phyloP scores from a whole-genome alignment of 306 rosid genomes.

The Glycine latifolia region DNA sequence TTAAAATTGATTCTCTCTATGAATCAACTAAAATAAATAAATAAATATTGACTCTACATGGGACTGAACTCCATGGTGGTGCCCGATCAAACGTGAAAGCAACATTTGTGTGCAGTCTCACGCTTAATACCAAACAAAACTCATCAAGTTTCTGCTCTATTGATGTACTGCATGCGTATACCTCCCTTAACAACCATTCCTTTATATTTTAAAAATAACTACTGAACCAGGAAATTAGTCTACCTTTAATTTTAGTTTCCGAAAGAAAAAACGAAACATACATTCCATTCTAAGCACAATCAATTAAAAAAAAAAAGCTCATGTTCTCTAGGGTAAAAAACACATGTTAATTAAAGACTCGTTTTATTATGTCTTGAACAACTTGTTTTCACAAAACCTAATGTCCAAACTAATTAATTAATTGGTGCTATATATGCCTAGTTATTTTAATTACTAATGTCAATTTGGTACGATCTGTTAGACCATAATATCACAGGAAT shows the following conservation, averaged over 20 bases:
- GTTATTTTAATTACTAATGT: background rate
- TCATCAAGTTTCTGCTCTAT: background rate
- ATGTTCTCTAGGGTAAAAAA: background rate
- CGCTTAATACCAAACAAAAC: background rate
- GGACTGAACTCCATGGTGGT: background rate
- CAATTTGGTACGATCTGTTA: background rate
- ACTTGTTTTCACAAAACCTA: background rate
- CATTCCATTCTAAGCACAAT: background rate
- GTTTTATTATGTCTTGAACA: background rate
- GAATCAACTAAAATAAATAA: background rate
- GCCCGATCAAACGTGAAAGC: constrained; percentile 12
- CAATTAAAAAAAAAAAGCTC: background rate
- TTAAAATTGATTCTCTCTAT: background rate
- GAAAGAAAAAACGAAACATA: background rate
- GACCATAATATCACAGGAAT: background rate
- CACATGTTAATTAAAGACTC: background rate
- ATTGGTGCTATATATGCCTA: background rate
- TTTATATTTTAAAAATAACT: too few relatives aligned
- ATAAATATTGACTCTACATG: background rate
- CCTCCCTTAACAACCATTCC: too few relatives aligned
- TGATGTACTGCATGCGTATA: too few relatives aligned
- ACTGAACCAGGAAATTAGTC: background rate
- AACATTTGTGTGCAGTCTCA: constrained; percentile 27
- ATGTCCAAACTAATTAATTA: background rate
- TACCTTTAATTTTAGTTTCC: background rate